These are phyloP conservation scores for Phaeolepiota aurea DNA, from an alignment of 768 basidiomycete genomes.

Conservation along the genomic window DNA sequence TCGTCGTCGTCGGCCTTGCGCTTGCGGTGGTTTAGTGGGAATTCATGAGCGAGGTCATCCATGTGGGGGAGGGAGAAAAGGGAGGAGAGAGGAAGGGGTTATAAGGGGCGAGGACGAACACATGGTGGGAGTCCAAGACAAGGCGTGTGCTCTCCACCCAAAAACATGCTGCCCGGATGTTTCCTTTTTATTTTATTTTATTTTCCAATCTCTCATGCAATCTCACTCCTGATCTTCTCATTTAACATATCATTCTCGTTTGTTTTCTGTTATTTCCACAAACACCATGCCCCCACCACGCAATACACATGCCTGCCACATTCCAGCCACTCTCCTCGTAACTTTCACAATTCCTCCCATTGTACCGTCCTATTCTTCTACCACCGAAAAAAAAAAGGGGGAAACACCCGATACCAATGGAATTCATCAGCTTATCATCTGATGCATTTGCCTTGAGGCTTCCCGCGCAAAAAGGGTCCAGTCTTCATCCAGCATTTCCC, in stretches of 20 bases:
- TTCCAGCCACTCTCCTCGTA: background rate
- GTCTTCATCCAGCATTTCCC: background rate
- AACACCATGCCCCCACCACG: background rate
- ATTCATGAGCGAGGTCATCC: slow-evolving; percentile 55
- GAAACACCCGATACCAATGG: background rate
- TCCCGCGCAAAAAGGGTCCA: background rate
- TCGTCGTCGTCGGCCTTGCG: slow-evolving; percentile 59
- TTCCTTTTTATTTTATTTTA: too few relatives aligned
- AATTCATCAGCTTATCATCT: background rate
- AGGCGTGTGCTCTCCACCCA: slow-evolving; percentile 17
- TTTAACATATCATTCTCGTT: slow-evolving; percentile 7
- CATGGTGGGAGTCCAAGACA: slow-evolving; percentile 31
- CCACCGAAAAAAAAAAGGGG: too few relatives aligned
- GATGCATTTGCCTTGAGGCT: slow-evolving; percentile 1
- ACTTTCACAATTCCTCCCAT: too few relatives aligned
- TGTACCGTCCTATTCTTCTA: too few relatives aligned
- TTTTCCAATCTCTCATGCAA: slow-evolving; percentile 27
- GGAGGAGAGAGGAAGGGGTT: slow-evolving; percentile 24
- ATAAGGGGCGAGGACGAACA: slow-evolving; percentile 29
- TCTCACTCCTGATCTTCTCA: slow-evolving; percentile 22
- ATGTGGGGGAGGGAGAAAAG: slow-evolving; percentile 26
- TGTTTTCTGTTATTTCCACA: background rate
- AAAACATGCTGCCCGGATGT: too few relatives aligned
- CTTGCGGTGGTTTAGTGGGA: slow-evolving; percentile 50
- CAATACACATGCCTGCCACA: background rate